Conservation (phyloP, 768 basidiomycete genomes). For the Amanita brunnescens region DNA sequence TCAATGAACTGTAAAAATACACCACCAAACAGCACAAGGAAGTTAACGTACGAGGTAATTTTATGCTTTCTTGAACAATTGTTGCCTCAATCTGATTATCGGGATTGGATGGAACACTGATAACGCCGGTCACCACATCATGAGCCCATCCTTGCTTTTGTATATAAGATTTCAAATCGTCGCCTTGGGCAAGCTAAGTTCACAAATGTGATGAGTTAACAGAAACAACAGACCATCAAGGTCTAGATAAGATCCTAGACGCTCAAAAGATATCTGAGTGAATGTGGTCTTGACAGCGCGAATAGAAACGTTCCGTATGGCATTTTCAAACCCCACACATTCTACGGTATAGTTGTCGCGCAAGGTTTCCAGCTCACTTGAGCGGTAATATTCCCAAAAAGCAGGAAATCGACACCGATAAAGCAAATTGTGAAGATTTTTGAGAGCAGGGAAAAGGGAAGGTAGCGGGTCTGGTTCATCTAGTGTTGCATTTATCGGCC, state of each 20-base stretch:
- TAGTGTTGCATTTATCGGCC: constrained; percentile 39
- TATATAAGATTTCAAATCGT: constrained; percentile 51
- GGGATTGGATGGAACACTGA: constrained; percentile 69
- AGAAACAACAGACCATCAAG: constrained; percentile 39
- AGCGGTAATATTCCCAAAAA: constrained; percentile 74
- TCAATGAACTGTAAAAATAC: constrained; percentile 9
- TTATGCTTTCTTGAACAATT: constrained; percentile 76
- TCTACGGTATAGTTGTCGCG: constrained; percentile 85
- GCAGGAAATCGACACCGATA: constrained; percentile 82
- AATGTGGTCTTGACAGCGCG: constrained; percentile 75
- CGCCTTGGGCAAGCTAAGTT: constrained; percentile 26
- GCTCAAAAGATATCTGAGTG: constrained; percentile 56
- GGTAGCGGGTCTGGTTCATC: constrained; percentile 83
- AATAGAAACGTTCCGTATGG: constrained; percentile 70
- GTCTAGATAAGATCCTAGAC: constrained; percentile 66
- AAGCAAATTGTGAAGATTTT: constrained; percentile 58
- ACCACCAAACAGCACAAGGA: neutral
- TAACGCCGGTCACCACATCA: constrained; percentile 44
- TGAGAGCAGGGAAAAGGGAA: constrained; percentile 56
- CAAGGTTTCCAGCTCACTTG: constrained; percentile 58
- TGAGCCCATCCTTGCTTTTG: constrained; percentile 59
- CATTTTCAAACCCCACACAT: constrained; percentile 73
- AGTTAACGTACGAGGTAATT: constrained; percentile 60
- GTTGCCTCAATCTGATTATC: constrained; percentile 86
- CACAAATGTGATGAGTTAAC: neutral